Conservation (phyloP, 2,329 filamentous ascomycete genomes). For the Microascus cirrosus region DNA sequence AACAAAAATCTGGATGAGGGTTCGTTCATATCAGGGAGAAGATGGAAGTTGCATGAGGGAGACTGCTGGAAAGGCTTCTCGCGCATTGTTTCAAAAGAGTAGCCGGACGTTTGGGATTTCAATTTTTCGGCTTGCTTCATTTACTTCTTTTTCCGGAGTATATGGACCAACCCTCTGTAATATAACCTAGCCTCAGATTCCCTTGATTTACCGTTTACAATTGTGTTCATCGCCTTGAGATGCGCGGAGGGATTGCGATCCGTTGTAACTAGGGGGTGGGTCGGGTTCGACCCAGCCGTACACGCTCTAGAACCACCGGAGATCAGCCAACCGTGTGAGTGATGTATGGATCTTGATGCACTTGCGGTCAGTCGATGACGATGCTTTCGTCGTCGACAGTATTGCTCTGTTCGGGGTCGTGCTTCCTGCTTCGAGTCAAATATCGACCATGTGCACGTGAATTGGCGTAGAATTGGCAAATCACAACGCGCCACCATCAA, state of each 20-base stretch:
- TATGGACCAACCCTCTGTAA: constrained; percentile 6
- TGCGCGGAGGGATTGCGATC: too few species aligned
- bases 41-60: constrained; percentile 36
- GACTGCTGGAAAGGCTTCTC: constrained; percentile 14
- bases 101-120: constrained; percentile 5
- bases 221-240: too few species aligned
- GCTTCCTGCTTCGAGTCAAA: not conserved
- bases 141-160: constrained; percentile 5
- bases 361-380: too few species aligned
- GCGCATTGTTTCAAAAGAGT: not conserved
- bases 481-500: not conserved
- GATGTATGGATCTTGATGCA: too few species aligned
- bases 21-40: constrained; percentile 30
- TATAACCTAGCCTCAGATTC: constrained; percentile 5
- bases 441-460: not conserved
- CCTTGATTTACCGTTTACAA: not conserved
- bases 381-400: not conserved
- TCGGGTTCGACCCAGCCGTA: too few species aligned
- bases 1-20: constrained; percentile 20
- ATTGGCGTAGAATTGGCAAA: not conserved
- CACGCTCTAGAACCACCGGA: too few species aligned
- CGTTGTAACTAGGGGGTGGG: too few species aligned
- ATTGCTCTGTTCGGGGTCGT: not conserved
- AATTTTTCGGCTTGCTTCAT: constrained; percentile 5
- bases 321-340: too few species aligned